These are phyloP conservation scores for Aeschynomene evenia DNA, from an alignment of 306 rosid species.

Conservation along the genomic window DNA sequence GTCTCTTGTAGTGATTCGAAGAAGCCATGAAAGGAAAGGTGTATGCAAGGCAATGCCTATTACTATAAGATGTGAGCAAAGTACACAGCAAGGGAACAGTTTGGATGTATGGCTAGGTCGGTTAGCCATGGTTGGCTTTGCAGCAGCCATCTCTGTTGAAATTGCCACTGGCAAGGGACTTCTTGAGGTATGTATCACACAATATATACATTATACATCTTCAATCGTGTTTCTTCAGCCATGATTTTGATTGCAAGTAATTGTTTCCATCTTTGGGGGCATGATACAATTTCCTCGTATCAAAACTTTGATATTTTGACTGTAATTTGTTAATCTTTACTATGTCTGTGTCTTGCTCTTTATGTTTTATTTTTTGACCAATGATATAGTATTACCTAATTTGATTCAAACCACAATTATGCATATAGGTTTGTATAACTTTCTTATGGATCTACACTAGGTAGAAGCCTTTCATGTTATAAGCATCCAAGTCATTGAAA, in stretches of 20 bases:
- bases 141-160: constrained; percentile 73
- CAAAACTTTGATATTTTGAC: constrained; percentile 4
- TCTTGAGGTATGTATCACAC: constrained; percentile 75
- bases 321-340: background rate
- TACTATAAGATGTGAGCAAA: constrained; percentile 76
- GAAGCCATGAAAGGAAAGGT: constrained; percentile 43
- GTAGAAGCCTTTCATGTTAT: constrained; percentile 7
- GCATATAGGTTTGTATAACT: background rate
- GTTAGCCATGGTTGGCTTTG: constrained; percentile 89
- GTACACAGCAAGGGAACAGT: constrained; percentile 49
- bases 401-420: background rate
- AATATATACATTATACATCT: background rate
- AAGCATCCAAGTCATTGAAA: constrained; percentile 8
- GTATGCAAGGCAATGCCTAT: constrained; percentile 48
- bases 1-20: constrained; percentile 55
- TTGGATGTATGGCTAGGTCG: constrained; percentile 91
- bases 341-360: background rate
- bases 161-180: constrained; percentile 85
- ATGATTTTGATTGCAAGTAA: constrained; percentile 14
- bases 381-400: background rate
- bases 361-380: background rate
- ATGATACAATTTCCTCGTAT: background rate
- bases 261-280: constrained; percentile 10
- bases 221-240: constrained; percentile 4
- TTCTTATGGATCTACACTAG: constrained; percentile 15